Evolutionary conservation across 2,329 filamentous ascomycete species (phyloP), one percentile per base, ranked within the genome.

Genomic region (Colletotrichum sp.): DNA sequence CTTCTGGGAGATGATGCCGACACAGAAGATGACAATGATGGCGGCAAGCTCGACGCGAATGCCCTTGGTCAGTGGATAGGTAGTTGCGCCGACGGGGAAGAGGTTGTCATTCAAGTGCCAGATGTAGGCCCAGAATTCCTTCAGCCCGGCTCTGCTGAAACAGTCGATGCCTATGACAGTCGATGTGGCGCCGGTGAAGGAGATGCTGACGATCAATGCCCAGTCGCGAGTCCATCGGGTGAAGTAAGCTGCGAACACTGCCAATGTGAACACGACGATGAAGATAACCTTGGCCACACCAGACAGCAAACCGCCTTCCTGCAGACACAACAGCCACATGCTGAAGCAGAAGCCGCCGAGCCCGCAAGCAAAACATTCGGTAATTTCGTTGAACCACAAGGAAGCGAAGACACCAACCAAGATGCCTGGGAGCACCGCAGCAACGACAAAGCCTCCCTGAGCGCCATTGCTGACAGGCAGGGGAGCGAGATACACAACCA

Each of bases 61-160:
- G 4, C 94, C 95, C 78, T 92, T 93, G 0, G 95, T 98, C 15
- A 98, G 85, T 0, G 96, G 96, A 80, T 98, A 98, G 0, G 94
- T 95, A 62, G 88, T 87, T 2, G 93, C 93, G 47, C 91, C 90
- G 3, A 95, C 84, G 0, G 96, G 96, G 79, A 98, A 98, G 1
- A 95, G 86, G 65, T 93, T 88, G 55, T 91, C 86, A 81, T 98
- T 98, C 51, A 98, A 84, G 59, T 86, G 86, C 96, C 96, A 98
- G 47, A 98, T 88, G 81, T 97, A 98, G 8, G 95, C 89, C 96
- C 96, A 98, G 78, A 98, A 98, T 82, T 98, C 96, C 82, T 98
- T 98, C 78, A 98, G 86, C 0, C 96, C 96, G n/a, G 95, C 95
- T 75, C 92, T 88, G 79, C 93, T 96, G 78, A 96, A 97, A 82